Percentiles rank a stretch among this genome's conserved stretches.
Evolutionary conservation across 2,329 filamentous ascomycete genomes (phyloP).

Genomic region (Whalleya microplaca): DNA sequence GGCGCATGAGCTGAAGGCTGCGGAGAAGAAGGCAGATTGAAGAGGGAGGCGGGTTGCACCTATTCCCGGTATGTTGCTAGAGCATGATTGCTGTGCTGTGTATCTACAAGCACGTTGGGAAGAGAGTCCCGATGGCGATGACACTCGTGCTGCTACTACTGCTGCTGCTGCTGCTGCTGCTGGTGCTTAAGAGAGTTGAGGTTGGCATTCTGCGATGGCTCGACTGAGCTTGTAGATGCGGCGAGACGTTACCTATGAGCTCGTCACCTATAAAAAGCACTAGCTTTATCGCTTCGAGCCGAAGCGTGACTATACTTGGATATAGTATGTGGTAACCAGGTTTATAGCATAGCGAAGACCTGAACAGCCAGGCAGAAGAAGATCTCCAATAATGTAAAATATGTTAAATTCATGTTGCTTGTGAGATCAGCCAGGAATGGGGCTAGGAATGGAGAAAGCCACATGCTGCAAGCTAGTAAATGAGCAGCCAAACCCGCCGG

Average conservation of each 20-base stretch:
- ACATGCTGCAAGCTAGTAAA: too few species aligned
- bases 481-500: too few species aligned
- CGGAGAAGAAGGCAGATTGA: background rate
- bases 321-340: background rate
- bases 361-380: background rate
- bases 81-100: too few species aligned
- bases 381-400: background rate
- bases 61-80: too few species aligned
- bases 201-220: background rate
- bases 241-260: too few species aligned
- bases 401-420: background rate
- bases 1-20: conserved; percentile 36
- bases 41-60: background rate
- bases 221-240: background rate
- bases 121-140: background rate
- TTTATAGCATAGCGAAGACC: background rate
- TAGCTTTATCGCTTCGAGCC: background rate
- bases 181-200: background rate
- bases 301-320: background rate
- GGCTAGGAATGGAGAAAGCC: too few species aligned
- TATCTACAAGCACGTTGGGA: too few species aligned
- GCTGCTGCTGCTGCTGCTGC: background rate
- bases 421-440: too few species aligned
- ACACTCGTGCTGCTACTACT: background rate
- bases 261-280: background rate